These are phyloP conservation scores for Poa annua DNA, from an alignment of 176 grass and related monocot species.

Conservation along the genomic window DNA sequence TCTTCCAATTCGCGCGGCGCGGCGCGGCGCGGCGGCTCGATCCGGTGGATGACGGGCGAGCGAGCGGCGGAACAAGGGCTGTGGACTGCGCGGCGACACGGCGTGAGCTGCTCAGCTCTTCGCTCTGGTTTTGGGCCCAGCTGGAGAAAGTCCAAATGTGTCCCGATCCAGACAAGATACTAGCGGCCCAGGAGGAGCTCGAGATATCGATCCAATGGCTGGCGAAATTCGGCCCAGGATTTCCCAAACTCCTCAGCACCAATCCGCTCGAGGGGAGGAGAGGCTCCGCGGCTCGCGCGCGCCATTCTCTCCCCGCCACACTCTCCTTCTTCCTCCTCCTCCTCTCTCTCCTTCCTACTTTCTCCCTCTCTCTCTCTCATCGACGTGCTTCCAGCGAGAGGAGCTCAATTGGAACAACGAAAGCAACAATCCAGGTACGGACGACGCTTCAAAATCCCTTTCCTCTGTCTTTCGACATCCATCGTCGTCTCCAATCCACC, in stretches of 20 bases:
- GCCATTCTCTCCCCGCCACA: slow-evolving; percentile 53
- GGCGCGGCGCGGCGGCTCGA: slow-evolving; percentile 12
- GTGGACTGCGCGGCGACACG: slow-evolving; percentile 8
- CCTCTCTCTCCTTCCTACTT: too few relatives aligned
- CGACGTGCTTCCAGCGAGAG: neutral
- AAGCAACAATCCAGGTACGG: slow-evolving; percentile 19
- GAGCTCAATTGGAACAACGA: slow-evolving; percentile 15
- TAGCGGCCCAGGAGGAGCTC: neutral
- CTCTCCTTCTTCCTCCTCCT: neutral
- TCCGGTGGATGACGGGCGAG: neutral
- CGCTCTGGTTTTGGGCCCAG: neutral
- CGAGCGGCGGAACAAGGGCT: neutral
- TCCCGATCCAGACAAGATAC: neutral
- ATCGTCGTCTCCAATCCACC: neutral
- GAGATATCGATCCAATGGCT: slow-evolving; percentile 12
- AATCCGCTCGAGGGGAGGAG: neutral
- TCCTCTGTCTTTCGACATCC: neutral
- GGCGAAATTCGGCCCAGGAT: slow-evolving; percentile 10
- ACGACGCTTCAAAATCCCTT: neutral
- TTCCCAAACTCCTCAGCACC: neutral
- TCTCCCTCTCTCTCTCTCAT: neutral
- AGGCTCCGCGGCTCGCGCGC: slow-evolving; percentile 44
- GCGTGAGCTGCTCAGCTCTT: too few relatives aligned
- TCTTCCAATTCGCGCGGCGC: neutral
- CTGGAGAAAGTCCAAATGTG: slow-evolving; percentile 11